Conservation (phyloP, 139 green algal species). For the Penium margaritaceum region DNA sequence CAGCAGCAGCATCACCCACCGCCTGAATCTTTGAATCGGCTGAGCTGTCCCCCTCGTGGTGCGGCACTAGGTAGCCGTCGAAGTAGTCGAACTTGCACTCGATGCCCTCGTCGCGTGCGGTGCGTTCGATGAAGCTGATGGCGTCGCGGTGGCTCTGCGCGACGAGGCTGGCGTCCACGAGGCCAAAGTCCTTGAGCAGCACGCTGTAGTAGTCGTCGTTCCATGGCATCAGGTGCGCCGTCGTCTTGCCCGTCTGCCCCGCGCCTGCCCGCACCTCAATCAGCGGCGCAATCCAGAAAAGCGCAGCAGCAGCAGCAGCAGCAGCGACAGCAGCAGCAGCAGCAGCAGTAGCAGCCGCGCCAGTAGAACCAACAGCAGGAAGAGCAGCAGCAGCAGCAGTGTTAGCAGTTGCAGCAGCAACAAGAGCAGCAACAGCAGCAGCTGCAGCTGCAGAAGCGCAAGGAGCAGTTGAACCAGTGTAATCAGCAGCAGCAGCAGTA, state of each 20-base stretch:
- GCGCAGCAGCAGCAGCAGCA: neutral
- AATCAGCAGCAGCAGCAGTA: neutral
- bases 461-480: neutral
- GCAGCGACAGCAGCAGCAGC: neutral
- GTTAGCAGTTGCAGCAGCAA: too few species aligned
- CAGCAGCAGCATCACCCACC: neutral
- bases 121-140: conserved; percentile 55
- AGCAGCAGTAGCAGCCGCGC: neutral
- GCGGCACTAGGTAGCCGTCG: conserved; percentile 55
- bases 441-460: neutral
- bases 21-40: neutral
- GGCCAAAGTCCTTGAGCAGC: conserved; percentile 51
- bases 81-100: conserved; percentile 54
- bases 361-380: neutral
- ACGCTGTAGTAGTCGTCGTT: conserved; percentile 58
- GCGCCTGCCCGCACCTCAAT: conserved; percentile 17
- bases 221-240: conserved; percentile 59
- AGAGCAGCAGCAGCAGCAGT: neutral
- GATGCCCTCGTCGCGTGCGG: conserved; percentile 50
- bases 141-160: conserved; percentile 50
- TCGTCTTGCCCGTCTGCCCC: conserved; percentile 61
- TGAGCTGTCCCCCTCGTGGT: conserved; percentile 20
- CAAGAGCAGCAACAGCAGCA: neutral
- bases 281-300: too few species aligned
- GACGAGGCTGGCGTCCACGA: conserved; percentile 48